Evolutionary conservation across 106 monocot species (phyloP).

Genomic region (Allium sativum): DNA sequence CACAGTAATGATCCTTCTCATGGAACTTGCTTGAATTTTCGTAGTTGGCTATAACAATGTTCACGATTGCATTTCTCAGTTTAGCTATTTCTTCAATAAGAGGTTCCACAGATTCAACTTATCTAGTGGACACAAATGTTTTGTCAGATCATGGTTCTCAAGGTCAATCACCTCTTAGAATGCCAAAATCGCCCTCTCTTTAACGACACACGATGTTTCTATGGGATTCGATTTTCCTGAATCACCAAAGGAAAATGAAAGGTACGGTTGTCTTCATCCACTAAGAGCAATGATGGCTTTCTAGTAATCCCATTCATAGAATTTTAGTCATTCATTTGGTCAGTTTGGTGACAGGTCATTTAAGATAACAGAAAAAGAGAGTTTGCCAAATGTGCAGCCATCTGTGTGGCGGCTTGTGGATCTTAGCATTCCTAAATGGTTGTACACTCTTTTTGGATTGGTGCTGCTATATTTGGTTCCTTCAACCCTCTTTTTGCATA

Average conservation of each 20-base stretch:
- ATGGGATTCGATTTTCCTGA: slow-evolving; percentile 37
- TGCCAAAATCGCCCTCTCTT: slow-evolving; percentile 83
- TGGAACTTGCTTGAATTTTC: too few species aligned
- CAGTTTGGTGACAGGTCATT: slow-evolving; percentile 35
- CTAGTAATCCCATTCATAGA: slow-evolving; percentile 89
- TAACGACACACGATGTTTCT: slow-evolving; percentile 50
- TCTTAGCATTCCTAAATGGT: slow-evolving; percentile 90
- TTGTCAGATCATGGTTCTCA: slow-evolving; percentile 37
- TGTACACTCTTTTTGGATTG: slow-evolving; percentile 87
- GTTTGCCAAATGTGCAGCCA: slow-evolving; percentile 29
- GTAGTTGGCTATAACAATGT: too few species aligned
- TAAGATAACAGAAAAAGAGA: slow-evolving; percentile 21
- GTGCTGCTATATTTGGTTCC: slow-evolving; percentile 95
- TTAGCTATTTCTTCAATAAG: too few species aligned
- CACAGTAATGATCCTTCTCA: too few species aligned
- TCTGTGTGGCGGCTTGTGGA: slow-evolving; percentile 82
- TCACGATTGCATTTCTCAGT: too few species aligned
- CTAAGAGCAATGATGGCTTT: slow-evolving; percentile 60
- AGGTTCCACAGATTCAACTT: too few species aligned
- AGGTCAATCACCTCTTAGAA: slow-evolving; percentile 71
- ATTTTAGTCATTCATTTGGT: slow-evolving; percentile 55
- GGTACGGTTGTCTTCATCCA: not conserved
- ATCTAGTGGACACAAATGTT: slow-evolving; percentile 52
- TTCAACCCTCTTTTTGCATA: slow-evolving; percentile 97
- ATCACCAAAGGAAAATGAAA: slow-evolving; percentile 40